Base-by-base conservation (phyloP, 768 basidiomycete genomes). In the Gautieria morchelliformis region DNA sequence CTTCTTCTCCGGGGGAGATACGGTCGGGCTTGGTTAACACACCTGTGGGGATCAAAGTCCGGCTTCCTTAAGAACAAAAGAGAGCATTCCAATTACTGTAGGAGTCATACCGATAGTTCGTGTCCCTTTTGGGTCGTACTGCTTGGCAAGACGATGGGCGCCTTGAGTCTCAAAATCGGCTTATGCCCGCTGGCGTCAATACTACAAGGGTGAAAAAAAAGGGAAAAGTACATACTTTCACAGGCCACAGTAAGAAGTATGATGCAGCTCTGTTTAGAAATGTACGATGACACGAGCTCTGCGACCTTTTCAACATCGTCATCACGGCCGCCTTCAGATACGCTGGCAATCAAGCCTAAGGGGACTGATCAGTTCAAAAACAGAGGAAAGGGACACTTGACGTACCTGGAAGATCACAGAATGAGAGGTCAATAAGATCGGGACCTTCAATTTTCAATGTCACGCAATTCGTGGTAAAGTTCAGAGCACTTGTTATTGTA, bases 121-220 rank as follows among this genome's bases (percentile, higher is more conserved):
- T 53, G 74, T 75, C 0, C 87, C 86, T 0, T 78, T 69, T 0
- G 81, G 79, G 59, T 89, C 87, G 49, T 77, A 68, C 15, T 70
- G 52, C 62, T 81, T 83, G 0, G 85, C 80, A 0, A 90, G 70
- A n/a, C 76, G 71, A 58, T 84, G 81, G 0, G 87, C 87, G 0
- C 83, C 84, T 66, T 90, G 87, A 44, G 87, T 90, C 62, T 89
- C 84, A 20, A 86, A 87, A 60, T 91, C 87, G 55, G 85, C 88
- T 89, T 10, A 37, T 40, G 45, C 4, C 7, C 24, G 19, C n/a
- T 22, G 11, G n/a, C 4, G n/a, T 53, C 40, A 55, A 24, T 58
- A 7, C 32, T 19, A 56, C 6, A 15, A n/a, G 42, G n/a, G n/a
- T n/a, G n/a, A n/a, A 44, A 44, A 2, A 22, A 17, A 44, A 44